phyloP scores from a whole-genome alignment of 192 early-diverging fungal species.

The Umbelopsis isabellina region DNA sequence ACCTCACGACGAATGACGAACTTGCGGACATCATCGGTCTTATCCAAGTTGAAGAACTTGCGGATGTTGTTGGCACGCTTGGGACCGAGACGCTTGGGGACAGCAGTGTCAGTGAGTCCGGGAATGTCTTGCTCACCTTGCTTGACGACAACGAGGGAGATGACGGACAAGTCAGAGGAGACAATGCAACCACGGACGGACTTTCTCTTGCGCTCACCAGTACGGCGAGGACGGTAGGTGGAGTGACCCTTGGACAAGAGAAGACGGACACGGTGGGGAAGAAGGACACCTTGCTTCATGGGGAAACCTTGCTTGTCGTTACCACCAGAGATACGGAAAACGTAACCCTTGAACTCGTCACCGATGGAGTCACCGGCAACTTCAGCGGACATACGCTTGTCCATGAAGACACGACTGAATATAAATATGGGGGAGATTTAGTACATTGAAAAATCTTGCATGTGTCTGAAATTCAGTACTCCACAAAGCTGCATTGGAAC shows the following conservation, averaged over 20 bases:
- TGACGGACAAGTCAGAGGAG: conserved; percentile 87
- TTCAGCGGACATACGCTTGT: conserved; percentile 97
- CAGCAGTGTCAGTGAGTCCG: conserved; percentile 89
- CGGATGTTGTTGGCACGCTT: conserved; percentile 99
- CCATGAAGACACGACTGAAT: conserved; percentile 93
- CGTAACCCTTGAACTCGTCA: conserved; percentile 99
- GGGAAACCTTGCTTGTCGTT: conserved; percentile 99
- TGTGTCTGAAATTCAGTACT: too few relatives aligned
- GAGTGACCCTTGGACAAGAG: conserved; percentile 94
- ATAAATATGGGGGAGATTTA: neutral
- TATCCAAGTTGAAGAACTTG: conserved; percentile 97
- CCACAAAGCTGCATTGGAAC: neutral
- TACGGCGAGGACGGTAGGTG: conserved; percentile 96
- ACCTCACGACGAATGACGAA: conserved; percentile 99
- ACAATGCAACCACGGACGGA: conserved; percentile 99
- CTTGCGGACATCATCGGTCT: conserved; percentile 99
- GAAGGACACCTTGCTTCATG: conserved; percentile 99
- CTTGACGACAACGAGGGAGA: conserved; percentile 95
- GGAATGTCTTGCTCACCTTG: conserved; percentile 96
- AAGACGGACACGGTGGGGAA: conserved; percentile 75
- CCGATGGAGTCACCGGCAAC: conserved; percentile 94
- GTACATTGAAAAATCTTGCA: too few relatives aligned
- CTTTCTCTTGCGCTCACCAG: conserved; percentile 99
- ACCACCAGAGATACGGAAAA: conserved; percentile 98
- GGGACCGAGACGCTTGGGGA: conserved; percentile 98